Conservation (phyloP, 106 monocot species). For the Dendrobium officinale region DNA sequence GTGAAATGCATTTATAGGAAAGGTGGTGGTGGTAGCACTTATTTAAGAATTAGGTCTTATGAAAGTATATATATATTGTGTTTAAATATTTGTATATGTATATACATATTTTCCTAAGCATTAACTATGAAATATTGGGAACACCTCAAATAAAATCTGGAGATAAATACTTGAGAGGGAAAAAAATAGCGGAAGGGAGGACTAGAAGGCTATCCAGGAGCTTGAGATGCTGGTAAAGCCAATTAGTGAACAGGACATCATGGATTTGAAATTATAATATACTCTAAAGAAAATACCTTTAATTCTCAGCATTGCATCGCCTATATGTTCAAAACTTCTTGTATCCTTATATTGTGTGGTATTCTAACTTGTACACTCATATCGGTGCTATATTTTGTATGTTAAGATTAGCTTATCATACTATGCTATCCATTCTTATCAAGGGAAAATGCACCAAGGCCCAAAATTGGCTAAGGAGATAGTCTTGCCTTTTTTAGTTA, state of each 20-base stretch:
- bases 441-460: too few relatives aligned
- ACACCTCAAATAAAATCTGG: background rate
- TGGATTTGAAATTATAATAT: background rate
- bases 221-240: background rate
- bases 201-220: too few relatives aligned
- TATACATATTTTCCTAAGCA: background rate
- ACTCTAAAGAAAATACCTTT: background rate
- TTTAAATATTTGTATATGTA: too few relatives aligned
- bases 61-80: too few relatives aligned
- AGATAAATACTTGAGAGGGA: background rate
- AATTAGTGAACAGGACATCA: background rate
- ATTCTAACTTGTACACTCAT: background rate
- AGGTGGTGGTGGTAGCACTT: too few relatives aligned
- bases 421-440: too few relatives aligned
- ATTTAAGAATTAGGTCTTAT: too few relatives aligned
- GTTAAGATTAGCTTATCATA: too few relatives aligned
- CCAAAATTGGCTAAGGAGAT: too few relatives aligned
- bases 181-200: too few relatives aligned
- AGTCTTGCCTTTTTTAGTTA: too few relatives aligned
- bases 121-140: background rate
- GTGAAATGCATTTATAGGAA: too few relatives aligned
- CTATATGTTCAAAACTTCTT: background rate
- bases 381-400: background rate
- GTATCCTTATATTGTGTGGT: background rate
- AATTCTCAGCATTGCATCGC: background rate